Evolutionary conservation across 352 stramenopile species (phyloP).

Genomic region (Pythium pectinolyticum): DNA sequence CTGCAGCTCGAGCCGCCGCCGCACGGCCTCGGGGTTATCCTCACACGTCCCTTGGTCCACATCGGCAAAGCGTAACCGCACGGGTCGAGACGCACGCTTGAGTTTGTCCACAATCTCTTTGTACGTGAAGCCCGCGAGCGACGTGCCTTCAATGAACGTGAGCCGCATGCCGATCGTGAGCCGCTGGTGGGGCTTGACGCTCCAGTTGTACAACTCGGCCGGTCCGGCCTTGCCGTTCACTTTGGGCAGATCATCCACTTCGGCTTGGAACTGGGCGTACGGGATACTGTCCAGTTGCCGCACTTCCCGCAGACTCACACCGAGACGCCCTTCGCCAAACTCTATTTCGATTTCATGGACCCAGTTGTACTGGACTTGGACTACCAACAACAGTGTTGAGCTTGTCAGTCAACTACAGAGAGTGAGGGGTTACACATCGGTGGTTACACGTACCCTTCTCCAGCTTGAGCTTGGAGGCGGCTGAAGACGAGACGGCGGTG

Average conservation of each 20-base stretch:
- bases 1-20: slow-evolving; percentile 23
- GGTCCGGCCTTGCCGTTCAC: slow-evolving; percentile 81
- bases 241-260: slow-evolving; percentile 87
- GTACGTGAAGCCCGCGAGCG: slow-evolving; percentile 76
- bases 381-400: background rate
- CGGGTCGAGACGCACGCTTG: slow-evolving; percentile 64
- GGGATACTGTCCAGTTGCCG: slow-evolving; percentile 72
- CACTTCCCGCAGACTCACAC: slow-evolving; percentile 81
- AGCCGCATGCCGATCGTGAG: slow-evolving; percentile 85
- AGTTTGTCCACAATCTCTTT: slow-evolving; percentile 80
- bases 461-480: slow-evolving; percentile 8
- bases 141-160: slow-evolving; percentile 71
- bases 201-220: slow-evolving; percentile 89
- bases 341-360: slow-evolving; percentile 82
- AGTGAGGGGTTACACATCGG: too few relatives aligned
- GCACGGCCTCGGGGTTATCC: slow-evolving; percentile 49
- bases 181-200: slow-evolving; percentile 79
- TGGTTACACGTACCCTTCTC: slow-evolving; percentile 30
- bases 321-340: slow-evolving; percentile 76
- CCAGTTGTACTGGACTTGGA: slow-evolving; percentile 75
- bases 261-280: slow-evolving; percentile 86
- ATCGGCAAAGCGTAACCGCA: slow-evolving; percentile 82
- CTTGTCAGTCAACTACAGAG: too few relatives aligned
- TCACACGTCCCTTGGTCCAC: slow-evolving; percentile 77
- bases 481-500: background rate